Evolutionary conservation across 352 stramenopile species (phyloP).

Genomic region (Phytophthora constricta): DNA sequence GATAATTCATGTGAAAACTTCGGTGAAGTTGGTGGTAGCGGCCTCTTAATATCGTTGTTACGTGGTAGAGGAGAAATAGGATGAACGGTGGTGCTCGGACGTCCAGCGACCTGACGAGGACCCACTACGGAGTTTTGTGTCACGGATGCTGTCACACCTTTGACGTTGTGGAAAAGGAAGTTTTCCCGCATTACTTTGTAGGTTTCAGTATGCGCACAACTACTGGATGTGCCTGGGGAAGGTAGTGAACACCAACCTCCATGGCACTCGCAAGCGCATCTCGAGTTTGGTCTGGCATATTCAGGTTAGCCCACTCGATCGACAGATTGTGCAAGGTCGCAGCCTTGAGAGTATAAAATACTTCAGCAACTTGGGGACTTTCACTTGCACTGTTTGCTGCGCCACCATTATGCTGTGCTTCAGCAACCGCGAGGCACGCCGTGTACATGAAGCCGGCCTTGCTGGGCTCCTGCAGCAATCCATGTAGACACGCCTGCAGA

Average conservation of each 20-base stretch:
- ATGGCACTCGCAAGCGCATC: constrained; percentile 65
- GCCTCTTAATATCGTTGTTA: constrained; percentile 19
- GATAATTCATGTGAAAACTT: constrained; percentile 13
- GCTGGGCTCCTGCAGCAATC: constrained; percentile 57
- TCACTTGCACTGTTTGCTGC: constrained; percentile 13
- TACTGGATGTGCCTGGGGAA: constrained; percentile 60
- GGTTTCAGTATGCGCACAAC: constrained; percentile 66
- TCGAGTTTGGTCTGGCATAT: constrained; percentile 65
- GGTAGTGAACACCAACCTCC: constrained; percentile 61
- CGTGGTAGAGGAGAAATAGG: constrained; percentile 11
- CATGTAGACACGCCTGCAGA: constrained; percentile 62
- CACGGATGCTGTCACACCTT: background rate
- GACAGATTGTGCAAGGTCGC: constrained; percentile 76
- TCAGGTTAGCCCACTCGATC: constrained; percentile 73
- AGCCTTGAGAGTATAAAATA: constrained; percentile 56
- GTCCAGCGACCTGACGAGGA: background rate
- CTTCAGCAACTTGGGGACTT: constrained; percentile 38
- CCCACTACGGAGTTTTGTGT: background rate
- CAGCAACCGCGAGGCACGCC: constrained; percentile 50
- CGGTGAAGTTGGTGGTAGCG: constrained; percentile 29
- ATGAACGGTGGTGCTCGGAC: constrained; percentile 9
- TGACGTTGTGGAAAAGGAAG: constrained; percentile 56
- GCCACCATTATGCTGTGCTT: constrained; percentile 32
- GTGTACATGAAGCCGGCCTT: constrained; percentile 76
- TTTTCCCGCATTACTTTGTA: constrained; percentile 77